phyloP scores from a whole-genome alignment of 164 flowering plant species.

The Magnolia changhungtana region DNA sequence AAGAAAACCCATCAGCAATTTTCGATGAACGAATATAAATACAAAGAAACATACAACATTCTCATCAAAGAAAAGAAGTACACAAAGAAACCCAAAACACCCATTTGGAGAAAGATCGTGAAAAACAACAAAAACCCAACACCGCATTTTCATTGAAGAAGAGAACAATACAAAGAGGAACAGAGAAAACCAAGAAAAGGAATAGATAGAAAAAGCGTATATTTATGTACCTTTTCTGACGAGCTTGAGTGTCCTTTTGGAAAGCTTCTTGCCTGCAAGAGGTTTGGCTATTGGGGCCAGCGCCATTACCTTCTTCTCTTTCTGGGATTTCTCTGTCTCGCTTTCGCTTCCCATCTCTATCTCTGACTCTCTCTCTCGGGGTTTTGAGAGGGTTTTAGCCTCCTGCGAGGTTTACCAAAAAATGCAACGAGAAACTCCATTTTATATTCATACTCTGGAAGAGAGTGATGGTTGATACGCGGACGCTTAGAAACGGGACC shows the following conservation, averaged over 20 bases:
- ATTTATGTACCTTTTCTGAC: slow-evolving; percentile 65
- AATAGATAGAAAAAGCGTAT: background rate
- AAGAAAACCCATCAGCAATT: background rate
- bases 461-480: too few relatives aligned
- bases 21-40: background rate
- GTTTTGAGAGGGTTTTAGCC: too few relatives aligned
- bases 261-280: slow-evolving; percentile 84
- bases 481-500: too few relatives aligned
- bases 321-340: slow-evolving; percentile 65
- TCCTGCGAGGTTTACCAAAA: too few relatives aligned
- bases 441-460: too few relatives aligned
- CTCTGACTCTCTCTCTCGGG: background rate
- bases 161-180: background rate
- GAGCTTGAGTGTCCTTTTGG: slow-evolving; percentile 76
- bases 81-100: background rate
- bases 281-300: slow-evolving; percentile 90
- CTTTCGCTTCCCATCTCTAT: slow-evolving; percentile 66
- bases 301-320: slow-evolving; percentile 68
- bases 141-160: slow-evolving; percentile 1
- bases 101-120: background rate
- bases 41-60: background rate
- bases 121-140: slow-evolving; percentile 3
- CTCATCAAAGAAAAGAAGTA: background rate
- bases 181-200: background rate
- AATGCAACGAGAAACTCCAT: too few relatives aligned